Percentiles rank a stretch among this genome's conserved stretches.
These are phyloP conservation scores for Aspergillus nidulans DNA, from an alignment of 495 filamentous ascomycete genomes.

Conservation along the genomic window DNA sequence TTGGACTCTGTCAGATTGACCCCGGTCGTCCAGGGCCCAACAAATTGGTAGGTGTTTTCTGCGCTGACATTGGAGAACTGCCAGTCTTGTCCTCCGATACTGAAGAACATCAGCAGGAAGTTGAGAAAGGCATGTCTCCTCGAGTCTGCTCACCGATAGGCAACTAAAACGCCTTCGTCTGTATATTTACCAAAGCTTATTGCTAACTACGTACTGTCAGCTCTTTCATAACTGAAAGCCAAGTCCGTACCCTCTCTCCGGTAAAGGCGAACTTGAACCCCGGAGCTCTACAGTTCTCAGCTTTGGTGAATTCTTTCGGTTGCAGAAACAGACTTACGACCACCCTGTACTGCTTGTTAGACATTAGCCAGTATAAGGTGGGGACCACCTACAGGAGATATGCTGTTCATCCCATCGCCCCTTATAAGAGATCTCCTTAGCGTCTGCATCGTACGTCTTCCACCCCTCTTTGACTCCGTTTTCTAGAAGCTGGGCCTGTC, in stretches of 20 bases:
- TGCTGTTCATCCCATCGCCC: slow-evolving; percentile 64
- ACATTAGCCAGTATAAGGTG: not conserved
- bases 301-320: not conserved
- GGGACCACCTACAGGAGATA: slow-evolving; percentile 56
- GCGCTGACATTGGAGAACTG: slow-evolving; percentile 63
- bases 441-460: slow-evolving; percentile 51
- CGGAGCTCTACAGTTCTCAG: slow-evolving; percentile 35
- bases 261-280: slow-evolving; percentile 63
- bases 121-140: not conserved
- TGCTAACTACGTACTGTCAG: slow-evolving; percentile 33
- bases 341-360: slow-evolving; percentile 23
- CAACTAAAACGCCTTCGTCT: slow-evolving; percentile 52
- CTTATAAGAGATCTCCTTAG: slow-evolving; percentile 60
- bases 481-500: slow-evolving; percentile 22
- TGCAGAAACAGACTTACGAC: slow-evolving; percentile 27
- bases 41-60: slow-evolving; percentile 55
- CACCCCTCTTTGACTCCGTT: slow-evolving; percentile 25
- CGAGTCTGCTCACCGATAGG: slow-evolving; percentile 36
- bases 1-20: slow-evolving; percentile 14
- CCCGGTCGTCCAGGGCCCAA: slow-evolving; percentile 29
- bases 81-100: slow-evolving; percentile 62
- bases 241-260: slow-evolving; percentile 37
- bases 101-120: slow-evolving; percentile 12
- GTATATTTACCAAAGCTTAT: slow-evolving; percentile 60
- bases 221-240: not conserved